Evolutionary conservation across 1,139 yeast species (phyloP), one percentile per base, ranked within the genome.

Genomic region (Pneumocystis wakefieldiae): DNA sequence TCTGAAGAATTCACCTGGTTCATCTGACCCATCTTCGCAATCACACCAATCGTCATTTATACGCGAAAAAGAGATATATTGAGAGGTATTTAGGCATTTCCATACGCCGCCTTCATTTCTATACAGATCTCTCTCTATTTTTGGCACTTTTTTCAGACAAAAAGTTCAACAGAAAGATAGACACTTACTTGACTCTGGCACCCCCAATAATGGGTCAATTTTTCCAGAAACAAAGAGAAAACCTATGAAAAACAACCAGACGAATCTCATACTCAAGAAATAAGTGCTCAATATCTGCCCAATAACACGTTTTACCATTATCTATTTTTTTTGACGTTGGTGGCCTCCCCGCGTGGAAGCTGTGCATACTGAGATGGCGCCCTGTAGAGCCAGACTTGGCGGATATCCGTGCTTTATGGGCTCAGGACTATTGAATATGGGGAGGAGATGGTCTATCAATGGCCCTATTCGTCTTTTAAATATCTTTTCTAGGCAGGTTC

Each of bases 21-120:
- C 98, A 73, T 92, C 98, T 2, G 94, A 85, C 0, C 98, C 98
- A 74, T 92, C 98, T 0, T 97, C 97, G 76, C 98, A 92, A 72
- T 92, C 98, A 73, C 97, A 91, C 70, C 81, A 85, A 70, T 90
- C 86, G 72, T 92, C 97, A 36, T 64, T 64, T 38, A 64, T 19
- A n/a, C 62, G 61, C 24, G 62, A 59, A 60, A 53, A 59, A 19
- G 58, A 57, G 39, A 64, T 64, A 37, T n/a, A 57, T 29, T 62
- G 59, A 24, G 66, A 59, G 19, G 63, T 62, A 41, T 64, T 64
- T 15, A 64, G 48, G 42, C 66, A 64, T 19, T 57, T 42, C 59
- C 62, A 64, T 17, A 41, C 39, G 6, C 59, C 58, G 5, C 24
- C 37, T 14, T 17, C 17, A 17, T 58, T 24, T 19, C 29, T 48